Evolutionary conservation across 2,329 filamentous ascomycete genomes (phyloP).

Genomic region (Ophiostoma montium): DNA sequence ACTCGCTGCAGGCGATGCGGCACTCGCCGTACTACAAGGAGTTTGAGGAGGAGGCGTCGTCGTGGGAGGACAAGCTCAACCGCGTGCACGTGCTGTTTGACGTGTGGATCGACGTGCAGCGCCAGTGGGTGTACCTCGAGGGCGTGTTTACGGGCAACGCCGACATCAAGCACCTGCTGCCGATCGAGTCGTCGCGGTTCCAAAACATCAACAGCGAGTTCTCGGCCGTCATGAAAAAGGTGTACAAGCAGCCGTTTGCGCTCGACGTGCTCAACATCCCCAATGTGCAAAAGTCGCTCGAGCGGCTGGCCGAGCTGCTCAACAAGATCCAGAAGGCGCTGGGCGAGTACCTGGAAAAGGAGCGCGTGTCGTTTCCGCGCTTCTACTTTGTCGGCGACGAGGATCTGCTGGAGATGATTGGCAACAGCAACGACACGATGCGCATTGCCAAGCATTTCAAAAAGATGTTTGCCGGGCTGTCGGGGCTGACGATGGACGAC

Average conservation of each 20-base stretch:
- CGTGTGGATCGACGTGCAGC: constrained; percentile 99
- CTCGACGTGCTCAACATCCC: constrained; percentile 93
- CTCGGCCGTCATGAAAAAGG: constrained; percentile 98
- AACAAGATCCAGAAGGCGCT: constrained; percentile 99
- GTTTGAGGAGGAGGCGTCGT: constrained; percentile 91
- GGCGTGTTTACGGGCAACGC: constrained; percentile 97
- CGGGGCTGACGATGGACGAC: constrained; percentile 80
- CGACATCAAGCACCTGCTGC: constrained; percentile 95
- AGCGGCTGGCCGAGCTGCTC: constrained; percentile 87
- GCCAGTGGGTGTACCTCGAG: constrained; percentile 98
- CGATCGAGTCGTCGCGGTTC: constrained; percentile 91
- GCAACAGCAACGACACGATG: constrained; percentile 93
- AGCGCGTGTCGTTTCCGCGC: constrained; percentile 90
- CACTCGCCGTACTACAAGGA: constrained; percentile 99
- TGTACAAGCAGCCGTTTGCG: constrained; percentile 89
- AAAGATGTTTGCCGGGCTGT: constrained; percentile 98
- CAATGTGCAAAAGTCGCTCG: constrained; percentile 88
- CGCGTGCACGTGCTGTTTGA: constrained; percentile 95
- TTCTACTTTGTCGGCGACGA: constrained; percentile 99
- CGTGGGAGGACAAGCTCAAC: constrained; percentile 97
- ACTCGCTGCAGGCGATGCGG: constrained; percentile 95
- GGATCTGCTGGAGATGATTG: constrained; percentile 95
- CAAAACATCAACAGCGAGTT: constrained; percentile 99
- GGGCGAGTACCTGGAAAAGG: constrained; percentile 94
- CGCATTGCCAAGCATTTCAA: constrained; percentile 98